Conservation (phyloP, 495 filamentous ascomycete species). For the Xylaria palmicola region DNA sequence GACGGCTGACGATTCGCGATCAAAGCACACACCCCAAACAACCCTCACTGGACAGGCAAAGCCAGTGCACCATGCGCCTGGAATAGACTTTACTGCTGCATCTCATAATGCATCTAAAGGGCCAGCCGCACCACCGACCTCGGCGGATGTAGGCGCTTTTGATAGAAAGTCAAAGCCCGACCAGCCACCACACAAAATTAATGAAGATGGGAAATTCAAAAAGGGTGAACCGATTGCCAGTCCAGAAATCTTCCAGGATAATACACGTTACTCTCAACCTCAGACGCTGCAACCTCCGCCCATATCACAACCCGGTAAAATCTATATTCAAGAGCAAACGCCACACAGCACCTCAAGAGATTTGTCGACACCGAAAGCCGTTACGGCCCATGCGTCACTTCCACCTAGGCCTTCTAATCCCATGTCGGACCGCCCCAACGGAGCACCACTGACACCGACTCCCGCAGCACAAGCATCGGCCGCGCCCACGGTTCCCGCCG, state of each 20-base stretch:
- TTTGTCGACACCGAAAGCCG: neutral
- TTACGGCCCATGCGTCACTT: neutral
- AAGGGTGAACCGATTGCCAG: too few species aligned
- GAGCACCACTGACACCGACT: constrained; percentile 44
- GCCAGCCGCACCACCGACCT: neutral
- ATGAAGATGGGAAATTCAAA: too few species aligned
- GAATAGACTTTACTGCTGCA: neutral
- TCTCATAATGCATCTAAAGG: neutral
- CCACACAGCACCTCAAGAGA: neutral
- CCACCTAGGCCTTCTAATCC: constrained; percentile 4
- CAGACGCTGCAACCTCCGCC: constrained; percentile 10
- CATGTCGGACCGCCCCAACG: constrained; percentile 15
- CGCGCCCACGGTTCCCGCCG: constrained; percentile 41
- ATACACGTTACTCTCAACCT: too few species aligned
- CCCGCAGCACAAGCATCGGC: constrained; percentile 44
- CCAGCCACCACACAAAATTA: neutral
- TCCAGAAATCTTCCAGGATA: too few species aligned
- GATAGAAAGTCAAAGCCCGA: neutral
- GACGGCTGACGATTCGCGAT: neutral
- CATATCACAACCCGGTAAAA: neutral
- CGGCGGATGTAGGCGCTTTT: neutral
- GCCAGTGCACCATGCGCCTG: neutral
- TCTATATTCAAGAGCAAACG: constrained; percentile 7
- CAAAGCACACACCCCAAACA: neutral
- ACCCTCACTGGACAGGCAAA: neutral